phyloP scores from a whole-genome alignment of 1,284 basidiomycete genomes.

The Blastosporella zonata region DNA sequence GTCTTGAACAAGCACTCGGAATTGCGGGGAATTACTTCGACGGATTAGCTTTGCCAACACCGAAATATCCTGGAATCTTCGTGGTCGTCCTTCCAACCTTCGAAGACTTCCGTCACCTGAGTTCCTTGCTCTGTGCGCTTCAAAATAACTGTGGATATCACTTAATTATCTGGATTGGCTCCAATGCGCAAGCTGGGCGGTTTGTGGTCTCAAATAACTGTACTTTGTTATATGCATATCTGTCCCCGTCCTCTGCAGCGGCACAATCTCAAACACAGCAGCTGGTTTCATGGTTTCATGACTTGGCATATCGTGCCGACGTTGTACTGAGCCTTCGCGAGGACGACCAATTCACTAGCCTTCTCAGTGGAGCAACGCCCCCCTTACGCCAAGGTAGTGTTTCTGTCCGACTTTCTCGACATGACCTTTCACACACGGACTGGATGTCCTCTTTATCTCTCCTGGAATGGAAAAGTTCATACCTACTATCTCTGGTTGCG shows the following conservation, averaged over 20 bases:
- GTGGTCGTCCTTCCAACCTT: slow-evolving; percentile 35
- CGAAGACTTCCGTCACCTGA: slow-evolving; percentile 39
- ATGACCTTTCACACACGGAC: slow-evolving; percentile 51
- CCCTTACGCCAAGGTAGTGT: slow-evolving; percentile 24
- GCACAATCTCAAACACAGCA: background rate
- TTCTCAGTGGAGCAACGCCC: slow-evolving; percentile 4
- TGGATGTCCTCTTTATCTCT: slow-evolving; percentile 65
- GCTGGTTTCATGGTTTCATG: slow-evolving; percentile 16
- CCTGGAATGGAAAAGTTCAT: slow-evolving; percentile 53
- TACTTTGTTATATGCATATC: slow-evolving; percentile 8
- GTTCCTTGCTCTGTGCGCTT: slow-evolving; percentile 46
- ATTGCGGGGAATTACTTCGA: background rate
- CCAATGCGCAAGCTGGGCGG: slow-evolving; percentile 12
- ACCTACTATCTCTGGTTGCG: background rate
- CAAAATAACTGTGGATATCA: slow-evolving; percentile 33
- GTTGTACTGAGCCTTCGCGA: slow-evolving; percentile 13
- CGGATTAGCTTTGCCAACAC: background rate
- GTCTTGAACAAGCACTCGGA: slow-evolving; percentile 1
- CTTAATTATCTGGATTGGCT: slow-evolving; percentile 37
- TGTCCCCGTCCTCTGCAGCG: background rate
- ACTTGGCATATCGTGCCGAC: slow-evolving; percentile 9
- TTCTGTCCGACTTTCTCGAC: slow-evolving; percentile 47
- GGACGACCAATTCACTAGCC: slow-evolving; percentile 14
- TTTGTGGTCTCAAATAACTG: slow-evolving; percentile 10
- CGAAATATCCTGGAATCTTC: slow-evolving; percentile 21